Evolutionary conservation across 2,329 filamentous ascomycete species (phyloP), one percentile per base, ranked within the genome.

Genomic region (Alternaria triticimaculans): DNA sequence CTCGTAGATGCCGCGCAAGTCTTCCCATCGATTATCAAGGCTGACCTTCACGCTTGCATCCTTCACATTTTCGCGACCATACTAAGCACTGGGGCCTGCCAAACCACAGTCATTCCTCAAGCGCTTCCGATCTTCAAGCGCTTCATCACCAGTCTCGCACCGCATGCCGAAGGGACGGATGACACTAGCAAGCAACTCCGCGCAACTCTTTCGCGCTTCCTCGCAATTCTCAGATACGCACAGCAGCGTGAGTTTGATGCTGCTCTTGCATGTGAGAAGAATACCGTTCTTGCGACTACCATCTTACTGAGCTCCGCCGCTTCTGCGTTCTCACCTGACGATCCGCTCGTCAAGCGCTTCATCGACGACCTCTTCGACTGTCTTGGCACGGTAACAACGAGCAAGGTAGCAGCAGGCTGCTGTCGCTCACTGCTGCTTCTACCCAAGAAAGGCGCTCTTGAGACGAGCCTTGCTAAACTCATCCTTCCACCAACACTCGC

Each of bases 61-160:
- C 88, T 99, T 54, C 94, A 99, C 82, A 97, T 98, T 59, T 97
- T 98, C 76, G 92, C 93, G 58, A 97, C 94, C 0, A 96, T 97
- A 61, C 87, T 99, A 12, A 92, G 92, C 14, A 97, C 94, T 1
- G 91, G 92, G 0, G 86, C 89, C 11, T 98, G 95, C 75, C 96
- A 99, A 80, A 88, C 92, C 25, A 87, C 93, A 41, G 93, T 98
- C 30, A 90, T 98, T 1, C 95, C 96, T 0, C 92, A 96, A 80
- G 90, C 94, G 3, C 86, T 99, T 15, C 93, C 96, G 0, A 96
- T 94, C 44, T 90, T 99, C 78, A 95, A 96, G 79, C 90, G 94
- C 28, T 99, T 99, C 79, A 87, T 98, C 64, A 88, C 88, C 48
- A 92, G 89, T 73, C 90, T 97, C 76, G 88, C 89, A 2, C 78